These are phyloP conservation scores for Diaporthe citri DNA, from an alignment of 2,329 filamentous ascomycete genomes.

Conservation along the genomic window DNA sequence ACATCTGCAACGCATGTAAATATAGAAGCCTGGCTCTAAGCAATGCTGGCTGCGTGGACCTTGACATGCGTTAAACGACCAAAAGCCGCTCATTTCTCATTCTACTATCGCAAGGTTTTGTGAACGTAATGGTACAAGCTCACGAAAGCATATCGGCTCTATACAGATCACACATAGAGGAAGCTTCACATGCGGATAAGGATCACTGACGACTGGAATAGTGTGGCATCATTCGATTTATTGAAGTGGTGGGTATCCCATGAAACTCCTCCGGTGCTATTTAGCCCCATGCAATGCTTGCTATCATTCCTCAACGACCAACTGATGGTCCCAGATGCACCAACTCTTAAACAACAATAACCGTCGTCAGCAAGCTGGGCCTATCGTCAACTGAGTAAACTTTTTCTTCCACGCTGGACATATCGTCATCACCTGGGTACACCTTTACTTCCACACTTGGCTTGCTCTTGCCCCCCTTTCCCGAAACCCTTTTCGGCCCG, in stretches of 20 bases:
- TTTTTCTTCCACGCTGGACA: background rate
- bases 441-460: background rate
- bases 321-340: background rate
- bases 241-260: background rate
- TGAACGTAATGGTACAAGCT: background rate
- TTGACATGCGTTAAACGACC: background rate
- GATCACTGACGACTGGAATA: background rate
- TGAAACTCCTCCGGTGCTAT: background rate
- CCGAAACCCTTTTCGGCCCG: background rate
- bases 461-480: background rate
- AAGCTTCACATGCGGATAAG: background rate
- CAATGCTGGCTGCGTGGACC: background rate
- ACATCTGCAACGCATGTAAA: background rate
- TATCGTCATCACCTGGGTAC: background rate
- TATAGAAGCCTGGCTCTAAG: background rate
- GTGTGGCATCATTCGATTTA: background rate
- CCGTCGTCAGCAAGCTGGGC: background rate
- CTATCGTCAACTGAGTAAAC: background rate
- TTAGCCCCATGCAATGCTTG: constrained; percentile 11
- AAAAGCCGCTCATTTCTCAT: background rate
- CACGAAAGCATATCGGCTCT: too few relatives aligned
- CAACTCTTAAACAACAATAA: background rate
- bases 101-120: too few relatives aligned
- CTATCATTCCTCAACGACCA: background rate
- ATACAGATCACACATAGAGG: background rate